Base-by-base conservation (phyloP, 2,329 filamentous ascomycete genomes). In the Talaromyces sp. region DNA sequence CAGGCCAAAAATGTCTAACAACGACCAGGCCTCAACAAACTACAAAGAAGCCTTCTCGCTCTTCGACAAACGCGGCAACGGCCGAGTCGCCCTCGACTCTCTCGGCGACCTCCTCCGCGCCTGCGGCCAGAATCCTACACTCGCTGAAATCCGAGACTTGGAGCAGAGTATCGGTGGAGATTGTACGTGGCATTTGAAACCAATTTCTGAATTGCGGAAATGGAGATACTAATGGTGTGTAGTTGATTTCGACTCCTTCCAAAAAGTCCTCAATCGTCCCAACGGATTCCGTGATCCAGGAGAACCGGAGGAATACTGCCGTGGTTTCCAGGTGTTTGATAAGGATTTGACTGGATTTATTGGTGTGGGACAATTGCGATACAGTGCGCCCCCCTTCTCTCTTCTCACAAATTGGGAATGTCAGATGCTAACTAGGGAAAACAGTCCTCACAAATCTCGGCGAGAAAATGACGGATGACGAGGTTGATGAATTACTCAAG, bases 31-130 rank as follows among this genome's bases (percentile, higher is more conserved):
- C 73, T 85, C 84, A 62, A 97, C 93, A 80, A 97, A 99, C 88
- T 99, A 97, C 90, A 97, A 97, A 83, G 94, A 99, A 87, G 94
- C 94, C 67, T 99, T 99, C 79, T 92, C 92, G 70, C 89, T 99
- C 75, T 99, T 97, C 82, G 94, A 99, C 84, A 97, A 97, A 87
- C 93, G 94, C 76, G 94, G 94, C 73, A 96, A 90, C 73, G 92
- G 93, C 72, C 92, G 92, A 68, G 94, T 97, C 67, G 78, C 89
- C 40, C 81, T 92, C 74, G 89, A 93, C 65, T 88, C 87, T 64
- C 85, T 99, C 58, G 94, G 94, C 67, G 94, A 99, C 75, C 84
- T 99, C 61, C 86, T 99, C 65, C 89, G 94, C 73, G 94, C 94
- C 57, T 99, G 94, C 74, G 94, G 94, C 50, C 94, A 99, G 81